phyloP scores from a whole-genome alignment of 2,329 filamentous ascomycete species.

The Diplocarpon mali region DNA sequence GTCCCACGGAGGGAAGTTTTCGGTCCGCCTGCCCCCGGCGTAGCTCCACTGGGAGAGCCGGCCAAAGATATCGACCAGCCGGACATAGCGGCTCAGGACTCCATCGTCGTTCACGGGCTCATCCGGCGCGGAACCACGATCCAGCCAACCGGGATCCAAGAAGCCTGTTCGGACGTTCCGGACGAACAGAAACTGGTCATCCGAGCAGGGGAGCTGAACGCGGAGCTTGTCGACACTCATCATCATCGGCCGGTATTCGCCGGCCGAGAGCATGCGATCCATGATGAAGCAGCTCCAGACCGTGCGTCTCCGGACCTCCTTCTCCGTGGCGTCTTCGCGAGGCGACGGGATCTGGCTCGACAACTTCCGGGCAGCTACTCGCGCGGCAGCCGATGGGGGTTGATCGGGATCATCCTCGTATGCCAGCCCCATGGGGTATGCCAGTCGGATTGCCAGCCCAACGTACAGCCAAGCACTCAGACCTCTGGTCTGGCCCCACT shows the following conservation, averaged over 20 bases:
- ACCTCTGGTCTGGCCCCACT: conserved; percentile 56
- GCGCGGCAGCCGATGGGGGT: neutral
- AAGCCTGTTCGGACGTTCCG: conserved; percentile 44
- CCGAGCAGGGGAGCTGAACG: conserved; percentile 58
- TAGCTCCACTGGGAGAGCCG: conserved; percentile 47
- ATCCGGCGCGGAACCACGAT: conserved; percentile 33
- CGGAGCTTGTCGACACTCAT: conserved; percentile 47
- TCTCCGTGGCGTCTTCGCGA: conserved; percentile 39
- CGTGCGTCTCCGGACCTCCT: conserved; percentile 55
- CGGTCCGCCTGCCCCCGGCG: conserved; percentile 38
- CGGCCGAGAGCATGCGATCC: conserved; percentile 57
- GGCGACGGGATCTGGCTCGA: conserved; percentile 5
- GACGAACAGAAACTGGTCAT: conserved; percentile 52
- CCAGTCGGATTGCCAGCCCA: conserved; percentile 47
- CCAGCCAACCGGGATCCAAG: conserved; percentile 32
- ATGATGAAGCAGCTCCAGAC: conserved; percentile 68
- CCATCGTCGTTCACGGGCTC: conserved; percentile 18
- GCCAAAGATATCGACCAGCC: conserved; percentile 48
- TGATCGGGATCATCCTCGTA: conserved; percentile 37
- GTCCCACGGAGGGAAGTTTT: conserved; percentile 48
- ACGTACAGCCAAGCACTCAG: conserved; percentile 55
- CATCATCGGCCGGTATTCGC: conserved; percentile 48
- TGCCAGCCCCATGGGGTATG: conserved; percentile 50
- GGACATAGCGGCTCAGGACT: conserved; percentile 38
- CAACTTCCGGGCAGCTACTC: conserved; percentile 20